These are phyloP conservation scores for Hirsutella minnesotensis DNA, from an alignment of 2,329 filamentous ascomycete species.

Conservation along the genomic window DNA sequence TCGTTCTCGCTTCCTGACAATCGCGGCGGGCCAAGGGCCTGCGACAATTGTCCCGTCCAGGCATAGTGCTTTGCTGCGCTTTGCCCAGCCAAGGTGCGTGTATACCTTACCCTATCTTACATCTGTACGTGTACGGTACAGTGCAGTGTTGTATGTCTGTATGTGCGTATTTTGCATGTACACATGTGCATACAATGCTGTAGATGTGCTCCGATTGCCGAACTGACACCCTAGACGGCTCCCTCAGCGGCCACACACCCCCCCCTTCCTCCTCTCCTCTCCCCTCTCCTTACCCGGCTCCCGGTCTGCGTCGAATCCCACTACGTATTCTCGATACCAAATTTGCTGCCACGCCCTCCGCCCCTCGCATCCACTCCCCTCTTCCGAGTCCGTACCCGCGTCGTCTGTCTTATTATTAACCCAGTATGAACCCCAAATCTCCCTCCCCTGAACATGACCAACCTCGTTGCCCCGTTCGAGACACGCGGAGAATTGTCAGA, in stretches of 20 bases:
- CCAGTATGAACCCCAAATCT: conserved; percentile 11
- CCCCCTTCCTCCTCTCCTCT: conserved; percentile 7
- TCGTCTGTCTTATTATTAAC: conserved; percentile 13
- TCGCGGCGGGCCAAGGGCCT: too few relatives aligned
- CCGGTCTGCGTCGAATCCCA: background rate
- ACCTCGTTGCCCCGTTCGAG: conserved; percentile 12
- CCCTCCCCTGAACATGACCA: conserved; percentile 7
- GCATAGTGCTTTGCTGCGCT: too few relatives aligned
- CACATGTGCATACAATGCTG: background rate
- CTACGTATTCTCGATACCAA: too few relatives aligned
- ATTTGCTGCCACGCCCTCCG: conserved; percentile 2
- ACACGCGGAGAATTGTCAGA: conserved; percentile 25
- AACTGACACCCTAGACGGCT: conserved; percentile 9
- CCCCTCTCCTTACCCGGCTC: background rate
- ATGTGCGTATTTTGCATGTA: too few relatives aligned
- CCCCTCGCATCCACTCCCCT: conserved; percentile 5
- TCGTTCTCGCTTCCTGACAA: too few relatives aligned
- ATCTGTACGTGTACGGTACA: too few relatives aligned
- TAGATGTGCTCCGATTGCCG: conserved; percentile 5
- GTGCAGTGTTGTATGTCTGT: background rate
- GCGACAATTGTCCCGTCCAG: too few relatives aligned
- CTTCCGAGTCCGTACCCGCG: conserved; percentile 10
- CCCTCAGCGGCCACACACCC: conserved; percentile 11
- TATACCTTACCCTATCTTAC: too few relatives aligned
- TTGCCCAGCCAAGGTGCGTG: too few relatives aligned